phyloP scores from a whole-genome alignment of 2,329 filamentous ascomycete species.

The Cladophialophora carrionii region DNA sequence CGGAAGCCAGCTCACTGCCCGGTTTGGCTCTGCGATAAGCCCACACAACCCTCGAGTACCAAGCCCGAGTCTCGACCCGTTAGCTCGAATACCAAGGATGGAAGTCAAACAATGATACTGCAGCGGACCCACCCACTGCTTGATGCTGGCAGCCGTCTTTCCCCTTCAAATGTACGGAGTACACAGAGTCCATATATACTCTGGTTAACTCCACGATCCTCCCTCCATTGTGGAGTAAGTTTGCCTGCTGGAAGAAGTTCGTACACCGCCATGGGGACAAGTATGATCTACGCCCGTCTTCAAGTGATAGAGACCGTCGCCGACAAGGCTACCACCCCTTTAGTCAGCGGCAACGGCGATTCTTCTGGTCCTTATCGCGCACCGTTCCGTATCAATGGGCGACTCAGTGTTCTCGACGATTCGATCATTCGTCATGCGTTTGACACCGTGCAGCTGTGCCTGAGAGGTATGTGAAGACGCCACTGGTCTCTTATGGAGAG shows the following conservation, averaged over 20 bases:
- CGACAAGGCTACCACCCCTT: constrained; percentile 21
- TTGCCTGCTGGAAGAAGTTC: background rate
- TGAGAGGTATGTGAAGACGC: constrained; percentile 23
- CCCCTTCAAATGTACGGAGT: background rate
- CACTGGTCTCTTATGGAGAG: background rate
- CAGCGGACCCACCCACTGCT: background rate
- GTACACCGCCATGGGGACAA: constrained; percentile 1
- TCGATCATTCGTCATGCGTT: constrained; percentile 20
- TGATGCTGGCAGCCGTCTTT: background rate
- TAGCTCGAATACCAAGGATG: constrained; percentile 4
- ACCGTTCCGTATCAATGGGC: constrained; percentile 22
- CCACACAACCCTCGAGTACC: constrained; percentile 2
- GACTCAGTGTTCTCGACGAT: constrained; percentile 29
- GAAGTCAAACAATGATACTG: background rate
- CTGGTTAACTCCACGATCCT: background rate
- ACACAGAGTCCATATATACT: constrained; percentile 10
- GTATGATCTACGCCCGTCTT: constrained; percentile 30
- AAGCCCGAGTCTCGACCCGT: background rate
- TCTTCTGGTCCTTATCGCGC: background rate
- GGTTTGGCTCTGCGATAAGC: constrained; percentile 1
- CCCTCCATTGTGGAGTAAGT: background rate
- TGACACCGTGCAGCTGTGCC: constrained; percentile 29
- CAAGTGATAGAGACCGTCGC: constrained; percentile 14
- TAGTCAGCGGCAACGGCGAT: background rate
- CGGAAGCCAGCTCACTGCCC: background rate